phyloP scores from a whole-genome alignment of 2,329 filamentous ascomycete genomes.

The Westerdykella aurantiaca region DNA sequence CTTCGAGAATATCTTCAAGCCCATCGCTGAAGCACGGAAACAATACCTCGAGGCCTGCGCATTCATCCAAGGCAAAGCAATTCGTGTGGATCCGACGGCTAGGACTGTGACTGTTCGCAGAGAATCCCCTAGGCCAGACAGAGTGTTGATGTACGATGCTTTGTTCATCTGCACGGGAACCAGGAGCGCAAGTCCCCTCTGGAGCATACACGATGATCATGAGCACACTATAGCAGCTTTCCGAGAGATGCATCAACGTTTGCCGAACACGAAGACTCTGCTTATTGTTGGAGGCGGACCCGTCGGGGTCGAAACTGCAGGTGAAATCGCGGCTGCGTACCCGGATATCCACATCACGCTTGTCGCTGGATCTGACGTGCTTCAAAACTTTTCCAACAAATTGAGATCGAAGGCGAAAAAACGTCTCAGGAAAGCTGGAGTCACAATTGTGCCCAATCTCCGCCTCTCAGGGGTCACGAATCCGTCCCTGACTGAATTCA shows the following conservation, averaged over 20 bases:
- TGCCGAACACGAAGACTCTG: constrained; percentile 24
- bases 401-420: constrained; percentile 22
- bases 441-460: constrained; percentile 19
- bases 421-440: constrained; percentile 21
- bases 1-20: constrained; percentile 25
- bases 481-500: constrained; percentile 2
- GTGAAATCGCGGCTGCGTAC: constrained; percentile 26
- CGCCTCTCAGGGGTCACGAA: constrained; percentile 9
- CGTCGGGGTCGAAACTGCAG: constrained; percentile 34
- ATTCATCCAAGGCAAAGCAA: constrained; percentile 28
- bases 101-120: constrained; percentile 7
- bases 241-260: constrained; percentile 17
- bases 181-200: constrained; percentile 24
- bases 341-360: constrained; percentile 22
- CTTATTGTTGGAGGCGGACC: constrained; percentile 33
- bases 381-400: constrained; percentile 17
- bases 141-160: constrained; percentile 23
- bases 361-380: constrained; percentile 20
- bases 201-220: constrained; percentile 30
- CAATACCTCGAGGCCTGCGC: constrained; percentile 28
- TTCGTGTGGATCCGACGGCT: constrained; percentile 10
- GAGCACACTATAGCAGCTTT: constrained; percentile 24
- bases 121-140: neutral
- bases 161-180: constrained; percentile 34
- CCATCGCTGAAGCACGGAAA: constrained; percentile 29